phyloP scores from a whole-genome alignment of 495 filamentous ascomycete species.

The Letharia lupina region DNA sequence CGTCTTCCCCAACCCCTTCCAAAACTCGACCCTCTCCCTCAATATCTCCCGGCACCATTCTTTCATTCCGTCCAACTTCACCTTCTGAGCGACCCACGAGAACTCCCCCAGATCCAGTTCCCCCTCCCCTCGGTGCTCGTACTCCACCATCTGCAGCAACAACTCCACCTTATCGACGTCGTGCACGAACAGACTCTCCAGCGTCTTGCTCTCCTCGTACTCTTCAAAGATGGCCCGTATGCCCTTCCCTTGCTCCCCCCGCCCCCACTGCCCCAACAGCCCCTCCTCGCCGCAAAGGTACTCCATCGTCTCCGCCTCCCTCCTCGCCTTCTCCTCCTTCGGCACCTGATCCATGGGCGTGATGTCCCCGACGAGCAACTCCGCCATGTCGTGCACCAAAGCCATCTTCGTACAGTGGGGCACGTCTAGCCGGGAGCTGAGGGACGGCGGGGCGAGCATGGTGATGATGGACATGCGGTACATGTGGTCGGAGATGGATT shows the following conservation, averaged over 20 bases:
- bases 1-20: conserved; percentile 39
- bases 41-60: conserved; percentile 71
- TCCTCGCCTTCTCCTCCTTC: conserved; percentile 72
- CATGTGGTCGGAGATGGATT: conserved; percentile 98
- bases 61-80: conserved; percentile 68
- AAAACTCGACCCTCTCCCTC: conserved; percentile 66
- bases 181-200: conserved; percentile 83
- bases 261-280: conserved; percentile 47
- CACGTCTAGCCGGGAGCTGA: conserved; percentile 62
- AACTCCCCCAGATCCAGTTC: conserved; percentile 75
- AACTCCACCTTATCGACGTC: conserved; percentile 97
- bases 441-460: conserved; percentile 77
- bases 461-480: conserved; percentile 98
- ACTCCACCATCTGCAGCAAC: conserved; percentile 90
- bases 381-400: conserved; percentile 95
- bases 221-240: conserved; percentile 81
- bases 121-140: conserved; percentile 60
- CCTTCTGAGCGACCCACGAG: conserved; percentile 57
- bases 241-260: conserved; percentile 40
- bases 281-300: conserved; percentile 54
- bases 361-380: conserved; percentile 89
- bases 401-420: conserved; percentile 86
- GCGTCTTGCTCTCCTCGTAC: conserved; percentile 78
- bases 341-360: conserved; percentile 67
- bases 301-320: conserved; percentile 83